Evolutionary conservation across 371 early-diverging fungal species (phyloP).

Genomic region (Blyttiomyces sp.): DNA sequence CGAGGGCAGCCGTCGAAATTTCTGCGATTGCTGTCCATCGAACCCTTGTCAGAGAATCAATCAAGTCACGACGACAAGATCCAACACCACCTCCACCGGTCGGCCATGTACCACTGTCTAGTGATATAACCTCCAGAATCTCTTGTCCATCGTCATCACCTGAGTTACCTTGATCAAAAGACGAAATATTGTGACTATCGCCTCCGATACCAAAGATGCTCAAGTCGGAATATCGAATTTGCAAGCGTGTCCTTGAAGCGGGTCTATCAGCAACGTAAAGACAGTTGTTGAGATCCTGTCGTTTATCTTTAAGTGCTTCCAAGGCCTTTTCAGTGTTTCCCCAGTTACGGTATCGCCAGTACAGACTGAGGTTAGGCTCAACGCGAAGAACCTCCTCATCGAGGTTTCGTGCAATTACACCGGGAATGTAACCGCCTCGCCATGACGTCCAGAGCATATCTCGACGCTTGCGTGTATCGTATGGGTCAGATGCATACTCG

Average conservation of each 20-base stretch:
- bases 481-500: conserved; percentile 14
- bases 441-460: conserved; percentile 33
- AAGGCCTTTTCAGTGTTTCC: conserved; percentile 17
- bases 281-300: conserved; percentile 11
- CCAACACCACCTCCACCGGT: conserved; percentile 47
- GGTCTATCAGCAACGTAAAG: conserved; percentile 29
- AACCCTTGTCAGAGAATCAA: conserved; percentile 23
- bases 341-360: conserved; percentile 28
- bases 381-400: conserved; percentile 30
- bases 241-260: conserved; percentile 25
- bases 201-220: conserved; percentile 31
- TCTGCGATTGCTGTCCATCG: conserved; percentile 40
- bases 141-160: conserved; percentile 17
- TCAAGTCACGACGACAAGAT: conserved; percentile 35
- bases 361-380: conserved; percentile 21
- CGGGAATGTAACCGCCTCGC: conserved; percentile 30
- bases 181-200: conserved; percentile 24
- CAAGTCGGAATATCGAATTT: conserved; percentile 31
- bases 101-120: conserved; percentile 41
- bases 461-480: conserved; percentile 16
- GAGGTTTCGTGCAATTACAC: conserved; percentile 32
- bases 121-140: conserved; percentile 23
- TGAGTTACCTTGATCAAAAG: conserved; percentile 14
- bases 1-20: conserved; percentile 29
- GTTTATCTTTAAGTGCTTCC: conserved; percentile 13